Evolutionary conservation across 148 eudicot genomes (phyloP), one percentile per base, ranked within the genome.

Genomic region (Gaultheria prostrata): DNA sequence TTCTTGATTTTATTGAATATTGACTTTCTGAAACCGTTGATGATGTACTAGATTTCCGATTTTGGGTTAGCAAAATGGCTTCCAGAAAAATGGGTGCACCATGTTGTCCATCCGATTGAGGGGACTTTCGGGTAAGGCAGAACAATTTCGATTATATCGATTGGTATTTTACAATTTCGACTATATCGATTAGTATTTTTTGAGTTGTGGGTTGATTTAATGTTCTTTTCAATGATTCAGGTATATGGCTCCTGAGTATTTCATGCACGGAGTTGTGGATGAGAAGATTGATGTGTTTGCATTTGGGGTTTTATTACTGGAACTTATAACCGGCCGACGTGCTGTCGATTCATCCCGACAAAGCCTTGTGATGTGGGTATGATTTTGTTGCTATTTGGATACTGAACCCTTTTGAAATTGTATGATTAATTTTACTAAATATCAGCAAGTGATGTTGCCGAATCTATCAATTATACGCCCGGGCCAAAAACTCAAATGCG

Each of bases 31-130:
- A 45, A 7, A 15, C 1, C 26, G 26, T n/a, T 32, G 46, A 54
- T 74, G 21, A 45, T 73, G 32, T 87, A 84, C 32, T 90, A 96
- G 99, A 94, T 96, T 85, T 96, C 99, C 61, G 99, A 96, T 87
- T 96, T 93, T 54, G 99, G 98, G 50, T 87, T 94, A 35, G 98
- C 97, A 65, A 96, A 96, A 86, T 96, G 99, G 98, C 98, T 96
- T 4, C 99, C 99, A 39, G 94, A 93, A 30, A 92, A 90, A 70
- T 94, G 99, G 97, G 75, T 85, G 85, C 94, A 96, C 79, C 99
- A 93, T 89, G 93, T 94, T 72, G 93, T 94, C 69, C 83, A 91
- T 80, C 99, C 99, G 4, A 92, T 96, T 81, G 99, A 96, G 84
- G 99, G 99, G 35, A 96, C 99, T 86, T 96, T 96, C 76, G 99